Conservation (phyloP, 257 asterid genomes). For the Pogostemon cablin region DNA sequence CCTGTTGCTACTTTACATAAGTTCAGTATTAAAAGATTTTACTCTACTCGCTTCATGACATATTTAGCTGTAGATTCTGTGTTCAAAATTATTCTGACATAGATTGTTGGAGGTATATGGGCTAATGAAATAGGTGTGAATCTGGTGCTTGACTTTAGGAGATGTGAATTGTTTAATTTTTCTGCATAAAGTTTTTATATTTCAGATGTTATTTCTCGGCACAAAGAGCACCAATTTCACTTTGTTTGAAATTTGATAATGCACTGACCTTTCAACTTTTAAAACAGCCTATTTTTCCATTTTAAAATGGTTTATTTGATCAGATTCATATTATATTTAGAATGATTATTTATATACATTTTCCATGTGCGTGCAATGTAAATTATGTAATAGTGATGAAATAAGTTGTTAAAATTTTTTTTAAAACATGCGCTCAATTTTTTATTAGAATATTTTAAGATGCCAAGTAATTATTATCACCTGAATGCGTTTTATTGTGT, state of each 20-base stretch:
- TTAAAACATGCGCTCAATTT: neutral
- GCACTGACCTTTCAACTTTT: slow-evolving; percentile 3
- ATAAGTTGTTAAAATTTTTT: neutral
- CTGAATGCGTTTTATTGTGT: slow-evolving; percentile 9
- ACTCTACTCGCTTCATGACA: slow-evolving; percentile 21
- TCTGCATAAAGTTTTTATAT: slow-evolving; percentile 13
- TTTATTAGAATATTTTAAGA: slow-evolving; percentile 20
- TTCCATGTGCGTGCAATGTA: neutral
- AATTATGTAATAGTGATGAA: neutral
- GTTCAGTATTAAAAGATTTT: slow-evolving; percentile 8
- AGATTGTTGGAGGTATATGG: slow-evolving; percentile 99
- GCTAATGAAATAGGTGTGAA: slow-evolving; percentile 98
- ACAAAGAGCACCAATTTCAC: neutral
- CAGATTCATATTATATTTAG: neutral
- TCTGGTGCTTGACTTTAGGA: slow-evolving; percentile 85
- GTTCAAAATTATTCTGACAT: slow-evolving; percentile 18
- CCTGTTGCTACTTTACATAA: slow-evolving; percentile 5
- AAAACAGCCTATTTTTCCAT: neutral
- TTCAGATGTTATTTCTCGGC: slow-evolving; percentile 13
- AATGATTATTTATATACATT: neutral
- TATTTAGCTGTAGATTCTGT: slow-evolving; percentile 24
- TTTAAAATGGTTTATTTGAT: slow-evolving; percentile 14
- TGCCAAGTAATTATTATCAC: slow-evolving; percentile 19
- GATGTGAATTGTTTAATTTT: slow-evolving; percentile 62
- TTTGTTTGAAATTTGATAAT: neutral